Percentiles rank a stretch among this genome's conserved stretches.
Evolutionary conservation across 2,329 filamentous ascomycete species (phyloP).

Genomic region (Coniella lustricola): DNA sequence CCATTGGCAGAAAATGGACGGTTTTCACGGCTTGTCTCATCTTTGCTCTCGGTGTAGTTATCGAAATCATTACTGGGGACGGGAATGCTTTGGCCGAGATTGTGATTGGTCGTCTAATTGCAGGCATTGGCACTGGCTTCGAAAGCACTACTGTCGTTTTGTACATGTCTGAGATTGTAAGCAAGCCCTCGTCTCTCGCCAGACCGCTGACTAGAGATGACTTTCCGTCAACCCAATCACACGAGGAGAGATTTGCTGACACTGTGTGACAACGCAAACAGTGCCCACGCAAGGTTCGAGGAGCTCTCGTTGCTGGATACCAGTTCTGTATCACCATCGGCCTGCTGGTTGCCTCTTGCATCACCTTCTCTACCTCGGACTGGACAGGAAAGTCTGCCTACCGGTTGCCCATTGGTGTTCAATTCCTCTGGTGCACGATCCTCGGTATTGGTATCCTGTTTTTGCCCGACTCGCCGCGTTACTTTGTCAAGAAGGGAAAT

Average conservation of each 20-base stretch:
- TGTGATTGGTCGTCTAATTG: slow-evolving; percentile 57
- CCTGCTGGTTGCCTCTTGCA: slow-evolving; percentile 60
- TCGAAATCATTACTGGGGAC: slow-evolving; percentile 54
- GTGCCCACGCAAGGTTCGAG: slow-evolving; percentile 56
- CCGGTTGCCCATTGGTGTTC: slow-evolving; percentile 63
- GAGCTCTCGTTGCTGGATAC: slow-evolving; percentile 66
- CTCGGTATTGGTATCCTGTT: slow-evolving; percentile 30
- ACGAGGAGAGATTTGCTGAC: slow-evolving; percentile 10
- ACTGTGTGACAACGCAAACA: slow-evolving; percentile 17
- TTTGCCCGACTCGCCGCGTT: slow-evolving; percentile 60
- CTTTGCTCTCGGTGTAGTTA: slow-evolving; percentile 51
- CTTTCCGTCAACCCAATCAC: too few species aligned
- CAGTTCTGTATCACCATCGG: slow-evolving; percentile 73
- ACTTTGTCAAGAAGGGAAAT: slow-evolving; percentile 60
- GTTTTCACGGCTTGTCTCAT: slow-evolving; percentile 53
- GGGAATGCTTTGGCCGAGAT: slow-evolving; percentile 37
- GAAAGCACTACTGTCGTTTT: background rate
- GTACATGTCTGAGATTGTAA: slow-evolving; percentile 73
- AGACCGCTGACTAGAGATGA: too few species aligned
- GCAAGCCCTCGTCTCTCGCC: slow-evolving; percentile 18
- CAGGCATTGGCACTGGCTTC: slow-evolving; percentile 55
- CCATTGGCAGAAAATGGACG: slow-evolving; percentile 53
- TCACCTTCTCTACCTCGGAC: slow-evolving; percentile 58
- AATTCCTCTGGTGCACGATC: slow-evolving; percentile 47
- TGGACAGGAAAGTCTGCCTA: slow-evolving; percentile 55